A percentile compares a stretch with the other conserved stretches of the same genome.
Evolutionary conservation across 805 yeast genomes (phyloP).

Genomic region (Yarrowia yakushimensis): DNA sequence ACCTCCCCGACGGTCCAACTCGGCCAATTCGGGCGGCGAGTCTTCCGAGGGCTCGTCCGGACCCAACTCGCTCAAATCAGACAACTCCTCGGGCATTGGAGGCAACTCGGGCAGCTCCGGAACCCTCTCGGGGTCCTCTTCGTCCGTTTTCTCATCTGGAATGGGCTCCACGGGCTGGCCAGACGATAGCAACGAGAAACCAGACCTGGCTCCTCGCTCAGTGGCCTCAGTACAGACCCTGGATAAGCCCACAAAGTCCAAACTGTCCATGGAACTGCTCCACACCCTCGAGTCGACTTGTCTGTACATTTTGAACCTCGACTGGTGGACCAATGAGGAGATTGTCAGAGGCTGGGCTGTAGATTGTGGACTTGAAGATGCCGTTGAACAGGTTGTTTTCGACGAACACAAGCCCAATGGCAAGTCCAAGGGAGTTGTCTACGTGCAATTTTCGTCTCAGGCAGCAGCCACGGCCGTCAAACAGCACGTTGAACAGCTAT

Average conservation of each 20-base stretch:
- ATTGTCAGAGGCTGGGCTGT: conserved; percentile 30
- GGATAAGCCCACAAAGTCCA: not conserved
- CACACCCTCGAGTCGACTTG: not conserved
- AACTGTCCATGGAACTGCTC: not conserved
- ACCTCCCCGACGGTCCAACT: conserved; percentile 2
- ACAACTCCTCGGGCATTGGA: not conserved
- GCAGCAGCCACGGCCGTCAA: conserved; percentile 26
- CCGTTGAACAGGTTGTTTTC: conserved; percentile 26
- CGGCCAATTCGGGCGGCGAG: conserved; percentile 1
- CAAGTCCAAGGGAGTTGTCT: conserved; percentile 30
- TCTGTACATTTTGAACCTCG: conserved; percentile 26
- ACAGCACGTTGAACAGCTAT: conserved; percentile 18
- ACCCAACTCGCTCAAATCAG: not conserved
- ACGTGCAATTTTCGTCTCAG: conserved; percentile 26
- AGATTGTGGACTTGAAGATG: conserved; percentile 20
- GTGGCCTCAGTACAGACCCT: not conserved
- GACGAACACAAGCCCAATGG: conserved; percentile 32
- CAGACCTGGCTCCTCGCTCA: not conserved
- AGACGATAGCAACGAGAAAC: not conserved
- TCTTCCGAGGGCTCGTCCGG: conserved; percentile 5
- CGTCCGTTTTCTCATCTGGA: not conserved
- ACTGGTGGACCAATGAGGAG: conserved; percentile 33
- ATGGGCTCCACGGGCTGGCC: not conserved
- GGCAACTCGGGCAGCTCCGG: not conserved
- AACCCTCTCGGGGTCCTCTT: not conserved